Percentiles rank a stretch among this genome's conserved stretches.
Evolutionary conservation across 2,329 filamentous ascomycete species (phyloP).

Genomic region (Didymosphaeria variabile): DNA sequence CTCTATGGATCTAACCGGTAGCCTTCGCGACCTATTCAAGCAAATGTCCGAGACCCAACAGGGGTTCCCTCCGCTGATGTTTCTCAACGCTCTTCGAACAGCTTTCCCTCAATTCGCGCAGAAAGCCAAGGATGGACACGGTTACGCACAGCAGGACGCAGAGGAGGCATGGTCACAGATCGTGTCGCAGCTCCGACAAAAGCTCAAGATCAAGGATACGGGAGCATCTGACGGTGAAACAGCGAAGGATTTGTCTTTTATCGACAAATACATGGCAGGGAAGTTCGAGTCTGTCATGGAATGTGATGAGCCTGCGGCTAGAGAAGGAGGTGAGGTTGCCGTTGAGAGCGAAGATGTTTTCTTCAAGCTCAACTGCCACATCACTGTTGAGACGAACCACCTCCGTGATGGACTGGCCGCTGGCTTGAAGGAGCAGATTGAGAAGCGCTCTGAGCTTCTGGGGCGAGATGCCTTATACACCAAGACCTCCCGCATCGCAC

Average conservation of each 20-base stretch:
- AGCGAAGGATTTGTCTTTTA: constrained; percentile 69
- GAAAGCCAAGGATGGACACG: constrained; percentile 79
- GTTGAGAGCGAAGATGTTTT: constrained; percentile 77
- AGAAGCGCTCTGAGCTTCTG: constrained; percentile 84
- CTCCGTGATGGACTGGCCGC: constrained; percentile 86
- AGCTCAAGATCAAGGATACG: constrained; percentile 71
- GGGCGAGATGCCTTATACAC: constrained; percentile 85
- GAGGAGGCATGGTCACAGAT: constrained; percentile 99
- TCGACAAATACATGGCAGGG: constrained; percentile 91
- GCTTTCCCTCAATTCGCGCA: constrained; percentile 94
- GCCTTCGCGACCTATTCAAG: constrained; percentile 84
- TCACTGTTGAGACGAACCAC: constrained; percentile 86
- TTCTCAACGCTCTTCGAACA: constrained; percentile 79
- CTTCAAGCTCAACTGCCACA: constrained; percentile 95
- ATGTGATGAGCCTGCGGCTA: constrained; percentile 83
- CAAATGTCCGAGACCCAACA: constrained; percentile 90
- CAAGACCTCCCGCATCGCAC: constrained; percentile 87
- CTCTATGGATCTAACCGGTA: constrained; percentile 76
- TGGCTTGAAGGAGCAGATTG: constrained; percentile 84
- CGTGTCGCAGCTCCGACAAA: constrained; percentile 80
- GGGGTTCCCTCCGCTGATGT: constrained; percentile 83
- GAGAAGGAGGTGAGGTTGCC: constrained; percentile 76
- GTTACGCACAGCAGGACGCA: constrained; percentile 97
- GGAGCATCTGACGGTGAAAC: constrained; percentile 46
- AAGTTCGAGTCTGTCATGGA: constrained; percentile 79